A percentile compares a stretch with the other conserved stretches of the same genome.
Evolutionary conservation across 2,329 filamentous ascomycete species (phyloP).

Genomic region (Zopfia rhizophila): DNA sequence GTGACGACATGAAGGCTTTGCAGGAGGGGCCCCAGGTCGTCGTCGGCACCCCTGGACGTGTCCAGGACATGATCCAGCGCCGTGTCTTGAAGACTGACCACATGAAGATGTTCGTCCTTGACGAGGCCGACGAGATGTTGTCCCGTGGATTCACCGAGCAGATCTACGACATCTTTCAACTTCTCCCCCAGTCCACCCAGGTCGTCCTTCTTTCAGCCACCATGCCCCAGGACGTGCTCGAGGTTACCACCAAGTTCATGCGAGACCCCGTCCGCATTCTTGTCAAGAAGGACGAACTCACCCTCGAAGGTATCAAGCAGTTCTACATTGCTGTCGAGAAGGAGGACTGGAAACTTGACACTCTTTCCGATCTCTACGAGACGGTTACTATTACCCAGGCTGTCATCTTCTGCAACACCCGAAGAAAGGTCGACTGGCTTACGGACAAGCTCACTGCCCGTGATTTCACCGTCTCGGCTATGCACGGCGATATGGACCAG

Average conservation of each 20-base stretch:
- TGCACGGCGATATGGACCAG: constrained; percentile 99
- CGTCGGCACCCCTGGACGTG: constrained; percentile 97
- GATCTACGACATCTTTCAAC: constrained; percentile 99
- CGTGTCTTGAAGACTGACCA: constrained; percentile 95
- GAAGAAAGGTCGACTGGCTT: constrained; percentile 99
- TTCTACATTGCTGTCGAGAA: constrained; percentile 99
- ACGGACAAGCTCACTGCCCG: constrained; percentile 98
- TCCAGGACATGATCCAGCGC: constrained; percentile 99
- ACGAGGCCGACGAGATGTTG: constrained; percentile 99
- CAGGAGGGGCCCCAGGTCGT: constrained; percentile 96
- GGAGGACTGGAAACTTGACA: constrained; percentile 99
- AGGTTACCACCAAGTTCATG: constrained; percentile 99
- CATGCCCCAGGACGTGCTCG: constrained; percentile 98
- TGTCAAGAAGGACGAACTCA: constrained; percentile 99
- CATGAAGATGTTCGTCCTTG: constrained; percentile 99
- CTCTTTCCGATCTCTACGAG: constrained; percentile 98
- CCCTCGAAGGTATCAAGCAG: constrained; percentile 99
- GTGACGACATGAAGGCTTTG: constrained; percentile 98
- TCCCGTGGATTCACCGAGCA: constrained; percentile 99
- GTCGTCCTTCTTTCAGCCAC: constrained; percentile 98
- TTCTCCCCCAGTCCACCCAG: constrained; percentile 97
- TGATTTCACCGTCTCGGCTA: constrained; percentile 99
- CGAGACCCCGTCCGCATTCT: constrained; percentile 98
- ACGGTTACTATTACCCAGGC: constrained; percentile 99
- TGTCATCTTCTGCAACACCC: constrained; percentile 99